Conservation (phyloP, 306 rosid species). For the Cicer yamashitae region DNA sequence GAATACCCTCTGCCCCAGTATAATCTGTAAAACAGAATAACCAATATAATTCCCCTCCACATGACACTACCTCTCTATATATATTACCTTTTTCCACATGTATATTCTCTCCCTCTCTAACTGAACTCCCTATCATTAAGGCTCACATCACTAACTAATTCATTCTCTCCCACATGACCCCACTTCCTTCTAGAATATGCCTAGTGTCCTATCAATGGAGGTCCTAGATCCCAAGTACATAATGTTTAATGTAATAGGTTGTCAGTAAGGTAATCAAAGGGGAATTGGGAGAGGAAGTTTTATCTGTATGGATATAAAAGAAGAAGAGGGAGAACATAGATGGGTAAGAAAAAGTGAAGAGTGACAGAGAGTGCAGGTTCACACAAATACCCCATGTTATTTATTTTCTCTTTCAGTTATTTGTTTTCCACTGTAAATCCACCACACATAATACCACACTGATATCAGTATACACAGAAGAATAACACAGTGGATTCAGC, state of each 20-base stretch:
- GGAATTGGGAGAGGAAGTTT: not conserved
- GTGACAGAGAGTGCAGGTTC: not conserved
- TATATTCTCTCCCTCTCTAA: no score
- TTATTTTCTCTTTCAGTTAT: constrained; percentile 1
- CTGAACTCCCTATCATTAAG: no score
- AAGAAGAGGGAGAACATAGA: not conserved
- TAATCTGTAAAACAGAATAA: no score
- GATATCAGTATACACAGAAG: constrained; percentile 15
- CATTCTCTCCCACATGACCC: no score
- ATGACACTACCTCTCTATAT: no score
- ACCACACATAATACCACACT: constrained; percentile 1
- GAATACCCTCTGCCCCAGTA: no score
- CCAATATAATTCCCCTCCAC: no score
- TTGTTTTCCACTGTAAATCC: constrained; percentile 24
- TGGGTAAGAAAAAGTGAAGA: constrained; percentile 7
- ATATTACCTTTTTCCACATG: no score
- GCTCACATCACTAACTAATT: no score
- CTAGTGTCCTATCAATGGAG: not conserved
- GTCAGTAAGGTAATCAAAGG: not conserved
- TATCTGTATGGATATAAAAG: constrained; percentile 9
- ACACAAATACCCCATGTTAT: not conserved
- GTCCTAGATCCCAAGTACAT: not conserved
- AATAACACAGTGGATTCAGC: constrained; percentile 28
- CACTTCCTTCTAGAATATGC: no score
- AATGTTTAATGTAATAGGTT: constrained; percentile 19